These are phyloP conservation scores for Yamadazyma kanchanaburiensis DNA, from an alignment of 1,139 yeast genomes.

Conservation along the genomic window DNA sequence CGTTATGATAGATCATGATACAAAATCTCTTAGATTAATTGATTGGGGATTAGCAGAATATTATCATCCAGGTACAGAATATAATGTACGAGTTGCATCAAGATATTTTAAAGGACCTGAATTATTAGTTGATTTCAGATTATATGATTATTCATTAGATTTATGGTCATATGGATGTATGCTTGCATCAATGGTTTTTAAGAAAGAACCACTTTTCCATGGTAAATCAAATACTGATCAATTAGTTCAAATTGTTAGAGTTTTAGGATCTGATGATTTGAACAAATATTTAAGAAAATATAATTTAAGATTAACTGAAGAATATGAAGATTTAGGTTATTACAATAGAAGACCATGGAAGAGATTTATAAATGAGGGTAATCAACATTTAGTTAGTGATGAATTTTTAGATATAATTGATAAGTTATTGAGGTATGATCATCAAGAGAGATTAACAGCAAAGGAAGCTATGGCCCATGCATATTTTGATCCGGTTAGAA, in stretches of 20 bases:
- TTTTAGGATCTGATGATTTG: conserved; percentile 86
- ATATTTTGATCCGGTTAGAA: conserved; percentile 46
- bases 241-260: conserved; percentile 89
- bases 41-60: conserved; percentile 99
- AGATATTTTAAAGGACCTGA: conserved; percentile 98
- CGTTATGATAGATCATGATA: conserved; percentile 93
- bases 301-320: conserved; percentile 70
- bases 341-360: conserved; percentile 74
- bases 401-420: conserved; percentile 66
- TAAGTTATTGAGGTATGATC: conserved; percentile 65
- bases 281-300: conserved; percentile 73
- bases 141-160: conserved; percentile 92
- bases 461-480: conserved; percentile 81
- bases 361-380: conserved; percentile 50
- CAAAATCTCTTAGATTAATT: conserved; percentile 69
- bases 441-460: conserved; percentile 72
- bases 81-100: conserved; percentile 97
- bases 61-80: conserved; percentile 91
- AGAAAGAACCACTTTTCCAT: conserved; percentile 96
- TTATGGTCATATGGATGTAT: conserved; percentile 97
- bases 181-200: conserved; percentile 95
- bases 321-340: conserved; percentile 78
- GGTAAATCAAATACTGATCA: conserved; percentile 97
- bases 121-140: conserved; percentile 84
- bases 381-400: conserved; percentile 54